A percentile compares a stretch with the other conserved stretches of the same genome.
Conservation (phyloP, 2,329 filamentous ascomycete species). For the Colletotrichum theobromicola region DNA sequence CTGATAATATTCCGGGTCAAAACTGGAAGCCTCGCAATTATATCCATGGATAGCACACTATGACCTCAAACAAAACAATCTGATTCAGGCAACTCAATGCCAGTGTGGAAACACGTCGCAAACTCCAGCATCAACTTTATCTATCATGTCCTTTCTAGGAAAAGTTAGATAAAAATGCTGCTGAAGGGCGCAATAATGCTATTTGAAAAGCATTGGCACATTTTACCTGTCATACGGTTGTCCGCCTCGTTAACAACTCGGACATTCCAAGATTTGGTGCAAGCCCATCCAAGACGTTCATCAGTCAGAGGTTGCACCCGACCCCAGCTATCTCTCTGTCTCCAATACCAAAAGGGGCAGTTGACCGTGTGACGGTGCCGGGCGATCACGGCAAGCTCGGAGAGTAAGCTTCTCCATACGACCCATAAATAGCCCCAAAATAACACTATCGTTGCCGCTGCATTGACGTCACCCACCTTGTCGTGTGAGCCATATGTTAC, state of each 20-base stretch:
- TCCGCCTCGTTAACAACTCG: no score
- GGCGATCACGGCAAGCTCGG: background rate
- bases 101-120: no score
- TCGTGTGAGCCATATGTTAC: background rate
- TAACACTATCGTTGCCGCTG: background rate
- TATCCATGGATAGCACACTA: background rate
- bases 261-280: fast-evolving
- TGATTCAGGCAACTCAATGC: no score
- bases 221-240: no score
- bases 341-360: background rate
- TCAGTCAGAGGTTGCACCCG: background rate
- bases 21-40: background rate
- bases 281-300: background rate
- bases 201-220: no score
- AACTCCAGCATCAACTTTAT: no score
- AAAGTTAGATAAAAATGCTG: no score
- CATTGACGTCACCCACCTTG: background rate
- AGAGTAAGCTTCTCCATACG: background rate
- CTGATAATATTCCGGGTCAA: fast-evolving
- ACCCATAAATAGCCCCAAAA: background rate
- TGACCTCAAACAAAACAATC: no score
- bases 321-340: background rate
- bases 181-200: no score
- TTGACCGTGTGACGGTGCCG: background rate
- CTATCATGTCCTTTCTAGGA: no score